Evolutionary conservation across 495 filamentous ascomycete species (phyloP).

Genomic region (Penicillium canariense): DNA sequence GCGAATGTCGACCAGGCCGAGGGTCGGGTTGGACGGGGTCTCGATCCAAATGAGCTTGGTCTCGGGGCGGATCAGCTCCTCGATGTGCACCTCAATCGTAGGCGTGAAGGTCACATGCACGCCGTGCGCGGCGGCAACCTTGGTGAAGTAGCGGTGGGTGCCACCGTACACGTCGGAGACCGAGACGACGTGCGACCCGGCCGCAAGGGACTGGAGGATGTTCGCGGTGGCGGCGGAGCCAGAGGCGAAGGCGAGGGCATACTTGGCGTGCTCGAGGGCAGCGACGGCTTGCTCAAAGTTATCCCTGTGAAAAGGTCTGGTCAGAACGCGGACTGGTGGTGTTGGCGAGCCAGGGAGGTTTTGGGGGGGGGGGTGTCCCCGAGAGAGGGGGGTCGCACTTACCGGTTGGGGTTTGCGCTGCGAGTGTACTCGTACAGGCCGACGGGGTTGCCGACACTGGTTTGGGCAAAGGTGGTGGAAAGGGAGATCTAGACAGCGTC

Average conservation of each 20-base stretch:
- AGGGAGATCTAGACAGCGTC: constrained; percentile 70
- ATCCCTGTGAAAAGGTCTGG: constrained; percentile 45
- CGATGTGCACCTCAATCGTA: constrained; percentile 81
- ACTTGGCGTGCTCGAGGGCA: constrained; percentile 85
- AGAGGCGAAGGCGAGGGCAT: constrained; percentile 92
- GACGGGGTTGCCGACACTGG: constrained; percentile 76
- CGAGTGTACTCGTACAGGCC: constrained; percentile 88
- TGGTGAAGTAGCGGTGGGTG: constrained; percentile 98
- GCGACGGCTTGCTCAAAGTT: constrained; percentile 93
- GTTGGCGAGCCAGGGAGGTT: not conserved
- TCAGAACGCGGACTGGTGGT: not conserved
- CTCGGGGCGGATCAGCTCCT: constrained; percentile 76
- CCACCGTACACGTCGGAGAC: constrained; percentile 97
- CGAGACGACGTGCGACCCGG: constrained; percentile 90
- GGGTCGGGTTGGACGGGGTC: constrained; percentile 88
- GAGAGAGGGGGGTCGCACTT: constrained; percentile 11
- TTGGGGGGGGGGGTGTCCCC: not conserved
- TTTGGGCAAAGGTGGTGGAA: constrained; percentile 90
- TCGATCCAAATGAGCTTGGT: constrained; percentile 99
- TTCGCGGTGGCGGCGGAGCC: constrained; percentile 91
- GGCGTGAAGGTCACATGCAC: constrained; percentile 93
- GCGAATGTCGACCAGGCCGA: constrained; percentile 87
- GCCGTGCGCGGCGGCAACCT: constrained; percentile 91
- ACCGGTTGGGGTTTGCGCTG: constrained; percentile 89
- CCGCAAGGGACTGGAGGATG: constrained; percentile 87